Evolutionary conservation across 495 filamentous ascomycete genomes (phyloP).

Genomic region (Xylaria longipes): DNA sequence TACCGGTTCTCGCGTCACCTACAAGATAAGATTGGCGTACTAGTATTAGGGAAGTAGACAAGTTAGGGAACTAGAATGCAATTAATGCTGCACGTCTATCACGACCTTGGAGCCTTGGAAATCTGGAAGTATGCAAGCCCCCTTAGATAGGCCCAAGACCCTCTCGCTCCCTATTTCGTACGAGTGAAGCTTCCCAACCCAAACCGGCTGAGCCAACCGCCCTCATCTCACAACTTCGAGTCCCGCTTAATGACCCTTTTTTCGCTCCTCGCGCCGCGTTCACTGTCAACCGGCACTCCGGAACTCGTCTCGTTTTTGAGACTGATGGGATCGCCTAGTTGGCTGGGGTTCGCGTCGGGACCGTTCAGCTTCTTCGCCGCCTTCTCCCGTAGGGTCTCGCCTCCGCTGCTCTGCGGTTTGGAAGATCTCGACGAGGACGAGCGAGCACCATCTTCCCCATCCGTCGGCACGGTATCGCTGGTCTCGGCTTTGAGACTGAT

Average conservation of each 20-base stretch:
- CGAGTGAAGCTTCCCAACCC: background rate
- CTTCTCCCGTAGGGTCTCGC: conserved; percentile 37
- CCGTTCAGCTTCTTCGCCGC: conserved; percentile 47
- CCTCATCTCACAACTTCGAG: conserved; percentile 33
- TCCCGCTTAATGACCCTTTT: conserved; percentile 22
- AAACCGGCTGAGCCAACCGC: background rate
- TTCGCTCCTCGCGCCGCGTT: conserved; percentile 24
- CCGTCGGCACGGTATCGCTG: conserved; percentile 34
- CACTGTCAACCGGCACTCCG: conserved; percentile 24
- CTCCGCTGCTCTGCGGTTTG: background rate
- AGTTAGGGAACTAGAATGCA: background rate
- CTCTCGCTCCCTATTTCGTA: background rate
- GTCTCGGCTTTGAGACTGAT: conserved; percentile 52
- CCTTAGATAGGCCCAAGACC: no score
- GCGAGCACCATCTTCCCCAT: conserved; percentile 30
- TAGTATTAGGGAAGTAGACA: background rate
- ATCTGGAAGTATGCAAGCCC: background rate
- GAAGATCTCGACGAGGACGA: background rate
- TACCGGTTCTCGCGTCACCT: no score
- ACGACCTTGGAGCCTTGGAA: no score
- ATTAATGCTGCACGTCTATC: background rate
- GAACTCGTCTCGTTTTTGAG: conserved; percentile 50
- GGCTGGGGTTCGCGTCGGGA: conserved; percentile 46
- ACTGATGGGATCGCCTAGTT: conserved; percentile 50
- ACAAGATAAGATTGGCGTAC: background rate